Evolutionary conservation across 306 rosid genomes (phyloP).

Genomic region (Amphicarpaea edgeworthii): DNA sequence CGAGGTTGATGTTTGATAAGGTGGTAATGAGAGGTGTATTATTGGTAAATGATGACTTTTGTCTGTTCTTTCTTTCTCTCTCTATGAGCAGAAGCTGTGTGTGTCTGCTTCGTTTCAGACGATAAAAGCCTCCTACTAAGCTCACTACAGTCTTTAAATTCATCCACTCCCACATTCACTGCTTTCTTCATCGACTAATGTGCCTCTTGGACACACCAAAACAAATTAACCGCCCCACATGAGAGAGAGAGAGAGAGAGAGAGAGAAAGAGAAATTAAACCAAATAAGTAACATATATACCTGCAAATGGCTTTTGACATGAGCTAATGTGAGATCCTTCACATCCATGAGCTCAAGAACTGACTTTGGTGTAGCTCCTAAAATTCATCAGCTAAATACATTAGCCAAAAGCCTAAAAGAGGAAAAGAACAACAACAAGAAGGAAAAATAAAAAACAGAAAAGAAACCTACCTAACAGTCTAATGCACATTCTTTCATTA

Average conservation of each 20-base stretch:
- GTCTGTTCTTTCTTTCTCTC: conserved; percentile 46
- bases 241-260: conserved; percentile 16
- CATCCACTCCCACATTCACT: conserved; percentile 55
- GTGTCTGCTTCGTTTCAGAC: conserved; percentile 57
- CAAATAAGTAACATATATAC: conserved; percentile 55
- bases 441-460: background rate
- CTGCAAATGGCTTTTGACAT: conserved; percentile 98
- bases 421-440: background rate
- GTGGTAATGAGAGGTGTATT: conserved; percentile 54
- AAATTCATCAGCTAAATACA: conserved; percentile 48
- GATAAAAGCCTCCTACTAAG: conserved; percentile 48
- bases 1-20: conserved; percentile 77
- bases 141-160: conserved; percentile 49
- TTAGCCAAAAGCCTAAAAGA: conserved; percentile 39
- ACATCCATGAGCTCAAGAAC: conserved; percentile 99
- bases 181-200: conserved; percentile 59
- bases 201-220: conserved; percentile 47
- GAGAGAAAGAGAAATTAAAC: too few species aligned
- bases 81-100: conserved; percentile 51
- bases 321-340: conserved; percentile 95
- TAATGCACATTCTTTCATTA: conserved; percentile 27
- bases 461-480: background rate
- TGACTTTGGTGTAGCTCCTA: conserved; percentile 96
- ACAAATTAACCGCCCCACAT: background rate
- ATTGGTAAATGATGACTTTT: conserved; percentile 82